Conservation (phyloP, 805 yeast genomes). For the Teunomyces cretensis region DNA sequence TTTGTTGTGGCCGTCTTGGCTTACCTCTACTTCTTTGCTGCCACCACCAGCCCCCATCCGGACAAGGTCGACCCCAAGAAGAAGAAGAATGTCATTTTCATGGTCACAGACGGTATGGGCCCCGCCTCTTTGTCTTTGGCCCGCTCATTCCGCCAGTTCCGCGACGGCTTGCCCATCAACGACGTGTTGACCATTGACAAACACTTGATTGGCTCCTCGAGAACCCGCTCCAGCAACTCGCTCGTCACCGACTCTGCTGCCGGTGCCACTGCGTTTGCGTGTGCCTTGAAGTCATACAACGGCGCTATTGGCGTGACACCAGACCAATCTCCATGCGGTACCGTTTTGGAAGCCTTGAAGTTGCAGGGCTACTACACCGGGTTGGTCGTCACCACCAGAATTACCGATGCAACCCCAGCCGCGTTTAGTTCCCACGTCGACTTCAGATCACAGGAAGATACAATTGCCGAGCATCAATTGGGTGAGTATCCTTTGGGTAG, state of each 20-base stretch:
- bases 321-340: slow-evolving; percentile 73
- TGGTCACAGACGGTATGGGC: slow-evolving; percentile 96
- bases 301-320: slow-evolving; percentile 90
- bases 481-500: slow-evolving; percentile 81
- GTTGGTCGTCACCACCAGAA: slow-evolving; percentile 85
- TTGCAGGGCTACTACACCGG: slow-evolving; percentile 81
- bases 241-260: slow-evolving; percentile 94
- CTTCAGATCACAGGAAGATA: slow-evolving; percentile 73
- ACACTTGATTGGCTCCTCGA: slow-evolving; percentile 74
- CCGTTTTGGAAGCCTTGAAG: slow-evolving; percentile 84
- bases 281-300: slow-evolving; percentile 80
- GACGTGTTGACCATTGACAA: slow-evolving; percentile 64
- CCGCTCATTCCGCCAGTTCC: slow-evolving; percentile 67
- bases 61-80: slow-evolving; percentile 3
- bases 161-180: slow-evolving; percentile 52
- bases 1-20: slow-evolving; percentile 3
- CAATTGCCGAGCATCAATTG: slow-evolving; percentile 83
- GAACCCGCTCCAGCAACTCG: slow-evolving; percentile 78
- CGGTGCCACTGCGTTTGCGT: slow-evolving; percentile 92
- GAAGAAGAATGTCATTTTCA: slow-evolving; percentile 77
- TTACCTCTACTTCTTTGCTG: slow-evolving; percentile 4
- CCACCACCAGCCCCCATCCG: neutral
- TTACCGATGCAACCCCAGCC: slow-evolving; percentile 96
- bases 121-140: slow-evolving; percentile 83
- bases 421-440: slow-evolving; percentile 81